A percentile compares a stretch with the other conserved stretches of the same genome.
These are phyloP conservation scores for Closterium sp. DNA, from an alignment of 139 green algal species.

Conservation along the genomic window DNA sequence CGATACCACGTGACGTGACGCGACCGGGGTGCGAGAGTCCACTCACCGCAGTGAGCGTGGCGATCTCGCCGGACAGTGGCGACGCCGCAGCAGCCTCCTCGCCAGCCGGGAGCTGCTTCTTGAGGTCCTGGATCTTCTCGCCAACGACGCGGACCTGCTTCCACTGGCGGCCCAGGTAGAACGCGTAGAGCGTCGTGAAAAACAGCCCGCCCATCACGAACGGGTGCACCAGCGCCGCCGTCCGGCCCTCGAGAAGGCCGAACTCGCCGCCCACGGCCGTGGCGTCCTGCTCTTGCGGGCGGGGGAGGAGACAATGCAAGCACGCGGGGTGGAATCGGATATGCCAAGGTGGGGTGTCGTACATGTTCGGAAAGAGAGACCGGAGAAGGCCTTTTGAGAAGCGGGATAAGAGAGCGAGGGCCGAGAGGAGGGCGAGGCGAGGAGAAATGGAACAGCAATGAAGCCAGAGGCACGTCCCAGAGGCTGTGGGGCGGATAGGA, in stretches of 20 bases:
- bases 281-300: constrained; percentile 14
- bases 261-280: constrained; percentile 27
- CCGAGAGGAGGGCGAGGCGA: background rate
- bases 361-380: background rate
- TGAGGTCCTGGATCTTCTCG: constrained; percentile 58
- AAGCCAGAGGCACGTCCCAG: background rate
- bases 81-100: constrained; percentile 50
- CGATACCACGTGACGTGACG: too few relatives aligned
- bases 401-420: background rate
- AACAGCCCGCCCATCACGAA: constrained; percentile 83
- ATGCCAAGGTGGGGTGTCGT: background rate
- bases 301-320: background rate
- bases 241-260: constrained; percentile 70
- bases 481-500: background rate
- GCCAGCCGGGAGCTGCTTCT: constrained; percentile 63
- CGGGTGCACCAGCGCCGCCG: constrained; percentile 78
- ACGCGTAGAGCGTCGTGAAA: constrained; percentile 73
- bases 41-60: constrained; percentile 67
- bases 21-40: background rate
- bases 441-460: background rate
- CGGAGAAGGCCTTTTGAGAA: background rate
- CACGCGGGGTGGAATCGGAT: background rate
- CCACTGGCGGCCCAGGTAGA: constrained; percentile 89
- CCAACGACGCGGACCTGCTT: constrained; percentile 55
- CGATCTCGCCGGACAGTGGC: constrained; percentile 66